These are phyloP conservation scores for Eucalyptus victrix DNA, from an alignment of 345 rosid genomes.

Conservation along the genomic window DNA sequence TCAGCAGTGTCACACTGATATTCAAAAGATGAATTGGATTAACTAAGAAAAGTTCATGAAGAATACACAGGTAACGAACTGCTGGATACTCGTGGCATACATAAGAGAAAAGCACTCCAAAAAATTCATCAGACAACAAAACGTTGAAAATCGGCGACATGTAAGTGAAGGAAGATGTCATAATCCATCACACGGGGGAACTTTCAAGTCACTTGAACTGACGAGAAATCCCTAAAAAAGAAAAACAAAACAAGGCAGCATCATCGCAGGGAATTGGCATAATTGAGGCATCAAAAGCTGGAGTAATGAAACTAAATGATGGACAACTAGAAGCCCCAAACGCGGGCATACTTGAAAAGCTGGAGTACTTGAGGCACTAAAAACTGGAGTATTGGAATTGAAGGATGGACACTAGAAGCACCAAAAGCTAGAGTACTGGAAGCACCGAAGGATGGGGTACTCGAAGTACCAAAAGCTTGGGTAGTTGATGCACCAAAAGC, in stretches of 20 bases:
- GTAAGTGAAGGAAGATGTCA: not conserved
- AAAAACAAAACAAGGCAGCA: not conserved
- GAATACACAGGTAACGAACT: not conserved
- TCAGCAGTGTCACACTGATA: not conserved
- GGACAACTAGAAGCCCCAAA: conserved; percentile 39
- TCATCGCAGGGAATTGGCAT: not conserved
- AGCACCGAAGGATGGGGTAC: not conserved
- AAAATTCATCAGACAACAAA: not conserved
- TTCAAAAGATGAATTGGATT: not conserved
- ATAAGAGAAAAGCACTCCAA: not conserved
- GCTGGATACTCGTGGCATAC: not conserved
- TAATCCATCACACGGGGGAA: not conserved
- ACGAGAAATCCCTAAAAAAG: not conserved
- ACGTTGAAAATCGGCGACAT: not conserved
- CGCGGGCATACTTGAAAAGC: conserved; percentile 37
- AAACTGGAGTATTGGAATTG: not conserved
- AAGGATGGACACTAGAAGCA: conserved; percentile 3
- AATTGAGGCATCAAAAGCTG: conserved; percentile 9
- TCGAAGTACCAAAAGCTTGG: conserved; percentile 9
- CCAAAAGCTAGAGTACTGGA: not conserved
- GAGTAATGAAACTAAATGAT: conserved; percentile 22
- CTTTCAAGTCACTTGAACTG: not conserved
- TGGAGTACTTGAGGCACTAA: conserved; percentile 21
- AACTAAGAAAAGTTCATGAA: not conserved
- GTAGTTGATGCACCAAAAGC: conserved; percentile 32